A percentile compares a stretch with the other conserved stretches of the same genome.
These are phyloP conservation scores for Jatropha podagrica DNA, from an alignment of 441 rosid genomes.

Conservation along the genomic window DNA sequence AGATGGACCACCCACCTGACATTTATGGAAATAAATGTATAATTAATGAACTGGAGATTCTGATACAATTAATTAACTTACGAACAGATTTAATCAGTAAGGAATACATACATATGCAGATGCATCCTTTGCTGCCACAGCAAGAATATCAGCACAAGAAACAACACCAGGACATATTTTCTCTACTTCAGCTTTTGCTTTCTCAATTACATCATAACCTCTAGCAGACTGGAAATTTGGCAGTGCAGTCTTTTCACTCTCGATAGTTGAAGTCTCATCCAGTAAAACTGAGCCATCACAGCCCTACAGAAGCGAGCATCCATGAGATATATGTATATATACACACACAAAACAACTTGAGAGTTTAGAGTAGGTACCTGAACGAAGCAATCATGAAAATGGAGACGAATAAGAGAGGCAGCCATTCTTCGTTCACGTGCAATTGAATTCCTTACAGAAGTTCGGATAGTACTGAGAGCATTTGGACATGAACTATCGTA, in stretches of 20 bases:
- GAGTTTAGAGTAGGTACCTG: constrained; percentile 28
- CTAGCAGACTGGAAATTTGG: constrained; percentile 42
- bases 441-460: constrained; percentile 43
- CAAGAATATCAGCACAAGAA: constrained; percentile 61
- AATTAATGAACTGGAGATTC: too few species aligned
- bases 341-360: too few species aligned
- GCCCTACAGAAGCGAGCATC: constrained; percentile 30
- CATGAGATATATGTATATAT: too few species aligned
- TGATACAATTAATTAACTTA: too few species aligned
- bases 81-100: too few species aligned
- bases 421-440: constrained; percentile 60
- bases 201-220: constrained; percentile 52
- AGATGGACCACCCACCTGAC: constrained; percentile 49
- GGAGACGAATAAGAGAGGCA: constrained; percentile 62
- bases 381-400: constrained; percentile 66
- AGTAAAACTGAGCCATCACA: constrained; percentile 65
- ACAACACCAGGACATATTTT: constrained; percentile 52
- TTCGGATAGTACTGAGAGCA: constrained; percentile 44
- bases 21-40: background rate
- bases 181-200: constrained; percentile 47
- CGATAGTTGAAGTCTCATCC: constrained; percentile 37
- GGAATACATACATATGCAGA: constrained; percentile 41
- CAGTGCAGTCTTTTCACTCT: constrained; percentile 43
- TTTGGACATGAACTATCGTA: constrained; percentile 46
- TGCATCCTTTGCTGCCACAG: constrained; percentile 63